Conservation (phyloP, 2,329 filamentous ascomycete genomes). For the Fusarium stilboides region DNA sequence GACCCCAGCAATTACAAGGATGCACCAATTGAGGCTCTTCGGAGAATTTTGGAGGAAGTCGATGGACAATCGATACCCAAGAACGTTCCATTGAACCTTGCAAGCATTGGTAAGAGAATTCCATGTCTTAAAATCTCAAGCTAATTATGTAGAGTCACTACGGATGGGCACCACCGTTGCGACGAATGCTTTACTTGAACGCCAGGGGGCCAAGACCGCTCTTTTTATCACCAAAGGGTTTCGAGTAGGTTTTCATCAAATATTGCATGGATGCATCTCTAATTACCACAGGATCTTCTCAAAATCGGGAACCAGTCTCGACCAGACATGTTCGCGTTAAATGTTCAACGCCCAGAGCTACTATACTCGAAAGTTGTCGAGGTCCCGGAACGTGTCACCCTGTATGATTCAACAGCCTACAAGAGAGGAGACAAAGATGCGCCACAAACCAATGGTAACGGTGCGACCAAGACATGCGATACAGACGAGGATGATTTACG, state of each 20-base stretch:
- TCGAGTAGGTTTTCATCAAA: conserved; percentile 34
- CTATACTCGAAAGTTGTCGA: conserved; percentile 88
- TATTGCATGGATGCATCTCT: not conserved
- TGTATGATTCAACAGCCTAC: conserved; percentile 76
- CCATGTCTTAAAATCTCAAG: conserved; percentile 54
- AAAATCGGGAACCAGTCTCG: conserved; percentile 93
- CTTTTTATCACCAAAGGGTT: conserved; percentile 91
- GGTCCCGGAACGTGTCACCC: conserved; percentile 88
- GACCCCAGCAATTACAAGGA: conserved; percentile 92
- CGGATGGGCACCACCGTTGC: conserved; percentile 97
- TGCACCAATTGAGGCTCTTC: conserved; percentile 92
- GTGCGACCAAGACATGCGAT: conserved; percentile 63
- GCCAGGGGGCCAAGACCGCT: conserved; percentile 92
- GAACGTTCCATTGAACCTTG: conserved; percentile 78
- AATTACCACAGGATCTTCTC: conserved; percentile 76
- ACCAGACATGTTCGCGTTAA: conserved; percentile 92
- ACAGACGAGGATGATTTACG: conserved; percentile 72
- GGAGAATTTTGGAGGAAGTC: conserved; percentile 85
- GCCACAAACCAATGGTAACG: conserved; percentile 67
- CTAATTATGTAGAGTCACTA: conserved; percentile 88
- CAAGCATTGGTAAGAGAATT: not conserved
- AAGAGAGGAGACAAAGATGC: conserved; percentile 85
- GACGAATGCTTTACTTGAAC: conserved; percentile 89
- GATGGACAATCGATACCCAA: conserved; percentile 81
- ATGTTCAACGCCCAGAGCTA: conserved; percentile 89